Evolutionary conservation across 2,329 filamentous ascomycete species (phyloP).

Genomic region (Diaporthe sp.): DNA sequence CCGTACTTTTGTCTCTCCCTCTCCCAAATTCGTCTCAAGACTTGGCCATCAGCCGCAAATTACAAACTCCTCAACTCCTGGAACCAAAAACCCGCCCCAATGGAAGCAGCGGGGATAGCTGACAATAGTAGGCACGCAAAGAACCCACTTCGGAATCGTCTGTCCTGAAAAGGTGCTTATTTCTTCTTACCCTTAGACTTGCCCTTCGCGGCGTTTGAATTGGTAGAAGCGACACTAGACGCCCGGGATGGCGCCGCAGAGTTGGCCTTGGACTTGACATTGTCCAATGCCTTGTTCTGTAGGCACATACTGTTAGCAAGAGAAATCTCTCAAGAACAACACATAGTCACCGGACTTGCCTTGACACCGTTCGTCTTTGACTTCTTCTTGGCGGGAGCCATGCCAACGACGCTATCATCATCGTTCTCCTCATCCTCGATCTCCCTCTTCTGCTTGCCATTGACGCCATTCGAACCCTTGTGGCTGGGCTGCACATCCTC

Average conservation of each 20-base stretch:
- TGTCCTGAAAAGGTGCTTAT: constrained; percentile 43
- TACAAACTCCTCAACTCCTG: constrained; percentile 33
- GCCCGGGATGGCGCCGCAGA: constrained; percentile 86
- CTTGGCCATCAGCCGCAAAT: not conserved
- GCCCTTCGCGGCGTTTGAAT: constrained; percentile 63
- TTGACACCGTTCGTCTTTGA: constrained; percentile 84
- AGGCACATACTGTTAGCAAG: constrained; percentile 13
- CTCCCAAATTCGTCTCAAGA: not conserved
- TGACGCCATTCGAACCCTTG: constrained; percentile 68
- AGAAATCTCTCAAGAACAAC: constrained; percentile 29
- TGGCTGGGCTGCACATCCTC: constrained; percentile 72
- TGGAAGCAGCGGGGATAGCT: not conserved
- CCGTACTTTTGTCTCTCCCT: constrained; percentile 18
- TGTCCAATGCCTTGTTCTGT: constrained; percentile 94
- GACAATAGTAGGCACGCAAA: not conserved
- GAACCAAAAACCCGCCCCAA: not conserved
- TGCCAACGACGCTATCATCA: constrained; percentile 82
- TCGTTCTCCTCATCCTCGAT: constrained; percentile 86
- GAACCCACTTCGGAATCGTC: not conserved
- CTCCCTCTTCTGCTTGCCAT: constrained; percentile 81
- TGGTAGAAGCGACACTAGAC: constrained; percentile 86
- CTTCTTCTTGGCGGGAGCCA: constrained; percentile 94
- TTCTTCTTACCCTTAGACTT: constrained; percentile 69
- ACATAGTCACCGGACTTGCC: constrained; percentile 65
- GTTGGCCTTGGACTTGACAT: constrained; percentile 84